phyloP scores from a whole-genome alignment of 2,329 filamentous ascomycete species.

The Metarhizium album region DNA sequence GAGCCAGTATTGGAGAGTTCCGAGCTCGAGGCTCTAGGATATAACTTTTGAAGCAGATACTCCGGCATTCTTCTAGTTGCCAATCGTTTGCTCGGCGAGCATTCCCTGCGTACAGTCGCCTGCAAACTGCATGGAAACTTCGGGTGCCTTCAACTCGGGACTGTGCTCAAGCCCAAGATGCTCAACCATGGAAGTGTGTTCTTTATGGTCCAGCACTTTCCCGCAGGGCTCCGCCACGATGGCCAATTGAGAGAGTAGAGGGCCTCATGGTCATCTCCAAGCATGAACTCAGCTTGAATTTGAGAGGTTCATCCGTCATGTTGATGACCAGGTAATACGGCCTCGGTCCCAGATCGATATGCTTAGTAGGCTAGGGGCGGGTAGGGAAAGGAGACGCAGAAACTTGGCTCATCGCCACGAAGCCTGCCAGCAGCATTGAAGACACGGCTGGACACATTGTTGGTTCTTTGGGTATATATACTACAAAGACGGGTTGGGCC shows the following conservation, averaged over 20 bases:
- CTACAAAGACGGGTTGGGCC: no score
- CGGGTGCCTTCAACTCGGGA: conserved; percentile 56
- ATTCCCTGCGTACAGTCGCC: conserved; percentile 52
- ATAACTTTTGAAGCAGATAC: conserved; percentile 45
- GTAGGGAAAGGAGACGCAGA: conserved; percentile 16
- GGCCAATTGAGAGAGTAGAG: conserved; percentile 47
- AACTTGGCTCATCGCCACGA: conserved; percentile 18
- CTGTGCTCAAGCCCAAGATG: conserved; percentile 51
- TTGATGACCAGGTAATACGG: conserved; percentile 54
- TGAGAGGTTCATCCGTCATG: conserved; percentile 50
- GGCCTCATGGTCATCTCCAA: conserved; percentile 40
- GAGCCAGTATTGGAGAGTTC: conserved; percentile 58
- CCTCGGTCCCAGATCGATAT: conserved; percentile 50
- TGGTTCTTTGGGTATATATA: not conserved
- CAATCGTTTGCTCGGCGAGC: conserved; percentile 55
- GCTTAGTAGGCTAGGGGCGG: conserved; percentile 26
- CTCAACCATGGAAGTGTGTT: conserved; percentile 51
- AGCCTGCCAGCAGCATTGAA: conserved; percentile 19
- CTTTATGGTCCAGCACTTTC: conserved; percentile 48
- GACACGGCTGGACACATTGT: conserved; percentile 22
- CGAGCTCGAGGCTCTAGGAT: conserved; percentile 55
- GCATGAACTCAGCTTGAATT: conserved; percentile 48
- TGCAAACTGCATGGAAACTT: conserved; percentile 60
- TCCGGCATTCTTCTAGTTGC: conserved; percentile 43
- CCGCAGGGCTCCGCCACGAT: conserved; percentile 53